Evolutionary conservation across 2,329 filamentous ascomycete genomes (phyloP), one percentile per base, ranked within the genome.

Genomic region (Fusarium sp.): DNA sequence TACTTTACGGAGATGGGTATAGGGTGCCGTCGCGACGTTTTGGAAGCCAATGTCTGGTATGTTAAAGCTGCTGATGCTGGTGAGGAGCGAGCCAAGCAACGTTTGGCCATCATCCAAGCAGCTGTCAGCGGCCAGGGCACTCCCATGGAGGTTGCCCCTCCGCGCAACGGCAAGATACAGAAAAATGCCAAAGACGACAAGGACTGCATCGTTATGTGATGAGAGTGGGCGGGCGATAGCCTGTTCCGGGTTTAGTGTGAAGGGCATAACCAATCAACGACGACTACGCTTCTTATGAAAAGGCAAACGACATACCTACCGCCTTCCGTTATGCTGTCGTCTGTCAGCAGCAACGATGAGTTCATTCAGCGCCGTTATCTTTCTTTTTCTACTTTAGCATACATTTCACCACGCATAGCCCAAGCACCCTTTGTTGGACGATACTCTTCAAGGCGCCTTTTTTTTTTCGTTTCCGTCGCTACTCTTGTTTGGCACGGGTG

Each of bases 1-100:
- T 98, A 98, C 82, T 99, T 99, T 80, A 98, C 95, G 8, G 96
- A 99, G 81, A 97, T 97, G 93, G 96, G 96, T 69, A 98, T 99
- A 75, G 96, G 96, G 53, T 98, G 94, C 80, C 92, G 94, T 40
- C 91, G 94, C 52, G 96, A 99, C 80, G 91, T 95, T n/a, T 88
- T 99, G 45, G 95, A 98, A 81, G 95, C 96, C 74, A 99, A 99
- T 78, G 93, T 97, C 35, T 98, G 95, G 95, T 99, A 99, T 79
- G 95, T 99, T 74, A 93, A 93, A 81, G 96, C 96, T 8, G 95
- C 96, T 18, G 95, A 97, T 73, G 89, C 93, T 53, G 96, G 95
- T 49, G 95, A 98, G 77, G 93, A 96, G 76, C 90, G 94, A 63
- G 96, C 96, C 54, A 95, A 92, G 80, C 92, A 96, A 77, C 89